phyloP scores from a whole-genome alignment of 208 protist species.

The Chromosphaera perkinsii region DNA sequence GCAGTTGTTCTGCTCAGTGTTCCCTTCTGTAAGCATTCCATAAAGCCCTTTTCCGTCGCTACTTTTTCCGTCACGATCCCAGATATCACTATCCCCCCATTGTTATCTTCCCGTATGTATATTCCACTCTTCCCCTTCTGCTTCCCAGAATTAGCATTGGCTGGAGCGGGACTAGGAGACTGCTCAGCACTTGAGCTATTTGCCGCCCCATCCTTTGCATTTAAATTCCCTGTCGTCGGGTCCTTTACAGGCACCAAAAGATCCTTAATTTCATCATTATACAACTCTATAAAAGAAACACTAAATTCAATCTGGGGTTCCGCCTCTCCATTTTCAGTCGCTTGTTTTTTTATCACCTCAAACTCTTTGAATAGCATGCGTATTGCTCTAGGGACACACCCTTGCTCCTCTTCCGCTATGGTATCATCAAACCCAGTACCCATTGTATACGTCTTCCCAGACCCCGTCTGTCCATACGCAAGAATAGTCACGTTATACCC shows the following conservation, averaged over 20 bases:
- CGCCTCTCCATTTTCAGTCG: background rate
- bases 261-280: constrained; percentile 25
- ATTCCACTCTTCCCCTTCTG: background rate
- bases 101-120: background rate
- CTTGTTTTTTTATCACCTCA: background rate
- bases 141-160: too few species aligned
- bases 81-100: background rate
- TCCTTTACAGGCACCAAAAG: too few species aligned
- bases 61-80: background rate
- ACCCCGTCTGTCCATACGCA: constrained; percentile 30
- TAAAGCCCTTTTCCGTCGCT: background rate
- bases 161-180: too few species aligned
- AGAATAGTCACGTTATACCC: constrained; percentile 74
- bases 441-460: constrained; percentile 41
- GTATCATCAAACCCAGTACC: background rate
- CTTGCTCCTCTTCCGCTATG: too few species aligned
- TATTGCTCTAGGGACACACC: too few species aligned
- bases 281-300: constrained; percentile 28
- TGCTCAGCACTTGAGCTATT: too few species aligned
- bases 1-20: constrained; percentile 30
- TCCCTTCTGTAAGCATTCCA: constrained; percentile 24
- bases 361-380: too few species aligned
- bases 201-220: background rate
- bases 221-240: background rate
- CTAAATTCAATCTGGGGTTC: background rate